Conservation (phyloP, 352 stramenopile genomes). For the Pythium phragmitis region DNA sequence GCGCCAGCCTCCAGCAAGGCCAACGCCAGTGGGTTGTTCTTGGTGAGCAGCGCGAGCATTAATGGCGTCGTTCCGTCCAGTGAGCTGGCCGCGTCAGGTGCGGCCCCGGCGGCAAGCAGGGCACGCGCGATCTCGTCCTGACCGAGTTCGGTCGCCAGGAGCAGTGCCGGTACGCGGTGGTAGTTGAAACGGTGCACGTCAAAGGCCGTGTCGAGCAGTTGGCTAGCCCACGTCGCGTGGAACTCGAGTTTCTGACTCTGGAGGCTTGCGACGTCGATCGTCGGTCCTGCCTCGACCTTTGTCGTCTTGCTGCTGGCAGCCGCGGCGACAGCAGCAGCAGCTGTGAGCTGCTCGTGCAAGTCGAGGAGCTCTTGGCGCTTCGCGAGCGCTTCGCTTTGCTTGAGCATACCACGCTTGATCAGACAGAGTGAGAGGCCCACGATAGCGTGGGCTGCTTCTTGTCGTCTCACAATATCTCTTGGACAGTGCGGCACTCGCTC, state of each 20-base stretch:
- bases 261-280: conserved; percentile 18
- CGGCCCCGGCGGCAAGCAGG: conserved; percentile 48
- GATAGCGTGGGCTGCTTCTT: conserved; percentile 25
- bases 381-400: conserved; percentile 11
- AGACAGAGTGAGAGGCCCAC: conserved; percentile 34
- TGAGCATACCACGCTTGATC: conserved; percentile 26
- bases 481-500: conserved; percentile 29
- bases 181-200: conserved; percentile 53
- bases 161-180: conserved; percentile 39
- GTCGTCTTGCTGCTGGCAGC: conserved; percentile 1
- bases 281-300: conserved; percentile 8
- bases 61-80: conserved; percentile 43
- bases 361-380: conserved; percentile 18
- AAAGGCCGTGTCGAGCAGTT: conserved; percentile 44
- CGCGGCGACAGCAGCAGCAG: background rate
- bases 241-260: conserved; percentile 30
- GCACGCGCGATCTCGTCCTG: conserved; percentile 30
- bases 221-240: conserved; percentile 37
- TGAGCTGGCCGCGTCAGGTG: conserved; percentile 26
- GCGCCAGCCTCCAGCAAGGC: conserved; percentile 34
- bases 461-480: conserved; percentile 12
- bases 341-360: conserved; percentile 19
- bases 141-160: conserved; percentile 53
- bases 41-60: conserved; percentile 57
- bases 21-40: conserved; percentile 27